Evolutionary conservation across 1,139 yeast species (phyloP).

Genomic region (Blastobotrys malaysiensis): DNA sequence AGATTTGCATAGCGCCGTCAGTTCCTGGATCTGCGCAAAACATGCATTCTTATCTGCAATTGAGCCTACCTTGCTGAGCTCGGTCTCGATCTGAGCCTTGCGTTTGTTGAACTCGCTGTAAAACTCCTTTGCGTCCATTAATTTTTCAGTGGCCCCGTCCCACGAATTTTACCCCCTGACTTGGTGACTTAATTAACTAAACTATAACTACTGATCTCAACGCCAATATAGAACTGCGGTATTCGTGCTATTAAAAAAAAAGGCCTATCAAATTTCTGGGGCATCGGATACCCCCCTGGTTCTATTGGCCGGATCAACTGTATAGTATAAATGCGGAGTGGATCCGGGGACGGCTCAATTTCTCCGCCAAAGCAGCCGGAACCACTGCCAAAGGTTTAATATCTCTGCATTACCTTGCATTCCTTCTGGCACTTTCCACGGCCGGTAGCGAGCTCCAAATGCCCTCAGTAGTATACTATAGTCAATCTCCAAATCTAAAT

Average conservation of each 20-base stretch:
- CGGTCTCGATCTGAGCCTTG: conserved; percentile 16
- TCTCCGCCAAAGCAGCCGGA: not conserved
- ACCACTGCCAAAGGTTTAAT: not conserved
- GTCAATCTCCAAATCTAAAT: no score
- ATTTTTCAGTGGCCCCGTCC: not conserved
- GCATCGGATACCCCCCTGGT: no score
- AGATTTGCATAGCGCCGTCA: conserved; percentile 17
- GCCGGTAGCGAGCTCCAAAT: no score
- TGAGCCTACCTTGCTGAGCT: conserved; percentile 13
- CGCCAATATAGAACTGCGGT: no score
- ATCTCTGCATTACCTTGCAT: not conserved
- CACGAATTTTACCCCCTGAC: not conserved
- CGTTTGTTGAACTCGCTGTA: conserved; percentile 15
- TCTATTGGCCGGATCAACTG: not conserved
- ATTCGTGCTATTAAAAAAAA: no score
- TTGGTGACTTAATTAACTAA: no score
- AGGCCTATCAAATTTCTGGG: no score
- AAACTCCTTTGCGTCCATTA: conserved; percentile 6
- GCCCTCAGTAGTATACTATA: no score
- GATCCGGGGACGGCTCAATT: not conserved
- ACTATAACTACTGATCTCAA: no score
- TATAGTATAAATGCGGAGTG: not conserved
- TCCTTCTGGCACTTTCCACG: not conserved
- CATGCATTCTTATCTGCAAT: conserved; percentile 13
- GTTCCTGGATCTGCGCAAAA: conserved; percentile 12